Evolutionary conservation across 148 eudicot genomes (phyloP).

Genomic region (Drosera capensis): DNA sequence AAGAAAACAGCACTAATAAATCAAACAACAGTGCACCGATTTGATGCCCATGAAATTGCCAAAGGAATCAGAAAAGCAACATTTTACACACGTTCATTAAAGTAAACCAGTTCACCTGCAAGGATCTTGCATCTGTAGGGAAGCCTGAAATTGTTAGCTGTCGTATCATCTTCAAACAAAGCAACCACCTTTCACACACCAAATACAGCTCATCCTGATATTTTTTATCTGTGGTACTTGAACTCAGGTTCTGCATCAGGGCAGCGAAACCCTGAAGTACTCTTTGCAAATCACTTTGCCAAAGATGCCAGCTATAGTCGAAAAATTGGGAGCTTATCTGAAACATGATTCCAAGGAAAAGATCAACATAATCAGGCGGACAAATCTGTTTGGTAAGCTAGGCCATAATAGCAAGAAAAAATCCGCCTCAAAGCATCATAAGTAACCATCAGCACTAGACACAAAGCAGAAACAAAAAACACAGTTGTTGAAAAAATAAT

Average conservation of each 20-base stretch:
- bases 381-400: not conserved
- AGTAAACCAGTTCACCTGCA: conserved; percentile 37
- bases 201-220: conserved; percentile 61
- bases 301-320: conserved; percentile 92
- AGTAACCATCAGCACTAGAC: too few species aligned
- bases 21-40: conserved; percentile 1
- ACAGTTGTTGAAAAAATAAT: not conserved
- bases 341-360: conserved; percentile 18
- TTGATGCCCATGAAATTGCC: conserved; percentile 7
- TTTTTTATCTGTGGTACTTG: conserved; percentile 22
- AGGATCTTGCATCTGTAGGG: conserved; percentile 69
- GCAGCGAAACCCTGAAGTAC: conserved; percentile 61
- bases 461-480: too few species aligned
- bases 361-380: conserved; percentile 6
- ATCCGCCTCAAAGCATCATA: too few species aligned
- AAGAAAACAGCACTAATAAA: conserved; percentile 2
- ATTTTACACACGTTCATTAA: not conserved
- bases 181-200: conserved; percentile 88
- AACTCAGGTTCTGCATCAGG: conserved; percentile 30
- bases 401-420: not conserved
- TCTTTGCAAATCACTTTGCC: conserved; percentile 80
- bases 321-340: conserved; percentile 97
- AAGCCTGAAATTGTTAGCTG: conserved; percentile 69
- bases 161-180: conserved; percentile 80
- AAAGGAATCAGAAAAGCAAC: conserved; percentile 3